A percentile compares a stretch with the other conserved stretches of the same genome.
These are phyloP conservation scores for Nakazawaea ambrosiae DNA, from an alignment of 805 yeast genomes.

Conservation along the genomic window DNA sequence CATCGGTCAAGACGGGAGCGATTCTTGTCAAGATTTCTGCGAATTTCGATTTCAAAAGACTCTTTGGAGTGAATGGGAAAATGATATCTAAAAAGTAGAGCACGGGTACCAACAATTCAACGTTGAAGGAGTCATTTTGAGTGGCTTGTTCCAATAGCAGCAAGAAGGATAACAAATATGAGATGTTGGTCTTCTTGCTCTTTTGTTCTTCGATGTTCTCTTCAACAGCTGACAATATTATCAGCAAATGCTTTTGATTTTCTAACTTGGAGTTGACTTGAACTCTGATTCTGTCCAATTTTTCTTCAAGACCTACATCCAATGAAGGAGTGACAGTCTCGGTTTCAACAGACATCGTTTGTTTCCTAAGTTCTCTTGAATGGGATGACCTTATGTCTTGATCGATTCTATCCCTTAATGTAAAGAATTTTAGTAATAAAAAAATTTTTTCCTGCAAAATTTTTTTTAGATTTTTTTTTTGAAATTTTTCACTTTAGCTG, in stretches of 20 bases:
- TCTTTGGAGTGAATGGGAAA: conserved; percentile 64
- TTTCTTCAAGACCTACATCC: conserved; percentile 50
- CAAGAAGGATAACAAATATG: conserved; percentile 80
- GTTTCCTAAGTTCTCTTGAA: conserved; percentile 5
- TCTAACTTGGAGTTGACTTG: conserved; percentile 77
- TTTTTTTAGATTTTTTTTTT: no score
- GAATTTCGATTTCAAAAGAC: conserved; percentile 67
- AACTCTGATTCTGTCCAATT: conserved; percentile 57
- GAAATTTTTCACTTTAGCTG: no score
- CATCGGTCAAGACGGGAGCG: conserved; percentile 71
- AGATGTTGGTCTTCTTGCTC: conserved; percentile 57
- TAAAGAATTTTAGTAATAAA: no score
- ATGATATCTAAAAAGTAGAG: conserved; percentile 78
- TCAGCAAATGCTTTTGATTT: conserved; percentile 80
- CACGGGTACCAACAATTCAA: conserved; percentile 62
- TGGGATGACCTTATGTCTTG: conserved; percentile 2
- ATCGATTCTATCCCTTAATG: neutral
- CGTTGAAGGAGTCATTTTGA: conserved; percentile 45
- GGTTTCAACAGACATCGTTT: conserved; percentile 12
- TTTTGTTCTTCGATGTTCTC: conserved; percentile 71
- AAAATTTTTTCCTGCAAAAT: neutral
- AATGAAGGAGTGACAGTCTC: conserved; percentile 16
- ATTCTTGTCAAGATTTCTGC: conserved; percentile 70
- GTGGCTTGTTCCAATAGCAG: conserved; percentile 74
- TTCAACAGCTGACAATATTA: conserved; percentile 83